Percentiles rank a stretch among this genome's conserved stretches.
Evolutionary conservation across 345 rosid genomes (phyloP).

Genomic region (Gossypium bickii): DNA sequence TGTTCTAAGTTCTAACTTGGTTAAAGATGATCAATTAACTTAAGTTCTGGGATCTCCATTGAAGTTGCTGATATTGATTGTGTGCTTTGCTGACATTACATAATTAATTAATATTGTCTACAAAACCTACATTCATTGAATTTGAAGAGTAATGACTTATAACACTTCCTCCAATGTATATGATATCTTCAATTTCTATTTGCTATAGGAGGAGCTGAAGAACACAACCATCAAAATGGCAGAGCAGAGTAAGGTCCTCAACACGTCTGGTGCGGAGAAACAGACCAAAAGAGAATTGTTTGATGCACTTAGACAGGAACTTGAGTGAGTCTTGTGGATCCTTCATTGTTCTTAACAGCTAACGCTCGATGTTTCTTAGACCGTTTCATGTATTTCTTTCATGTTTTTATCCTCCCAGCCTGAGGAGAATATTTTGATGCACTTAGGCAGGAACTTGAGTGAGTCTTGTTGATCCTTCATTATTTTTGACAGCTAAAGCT

Average conservation of each 20-base stretch:
- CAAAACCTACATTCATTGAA: background rate
- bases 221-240: constrained; percentile 66
- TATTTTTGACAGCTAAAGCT: background rate
- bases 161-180: background rate
- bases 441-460: constrained; percentile 70
- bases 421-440: constrained; percentile 57
- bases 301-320: constrained; percentile 67
- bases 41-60: background rate
- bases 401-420: background rate
- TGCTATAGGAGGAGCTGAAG: constrained; percentile 62
- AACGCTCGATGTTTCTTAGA: background rate
- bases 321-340: constrained; percentile 44
- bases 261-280: constrained; percentile 68
- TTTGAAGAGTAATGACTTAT: background rate
- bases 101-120: background rate
- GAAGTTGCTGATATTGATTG: background rate
- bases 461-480: constrained; percentile 20
- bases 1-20: background rate
- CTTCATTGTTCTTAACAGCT: constrained; percentile 3
- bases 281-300: constrained; percentile 71
- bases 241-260: constrained; percentile 69
- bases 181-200: background rate
- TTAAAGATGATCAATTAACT: background rate
- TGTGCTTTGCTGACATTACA: background rate
- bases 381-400: background rate